Base-by-base conservation (phyloP, 75 land plant genomes). In the Selaginella moellendorffii region DNA sequence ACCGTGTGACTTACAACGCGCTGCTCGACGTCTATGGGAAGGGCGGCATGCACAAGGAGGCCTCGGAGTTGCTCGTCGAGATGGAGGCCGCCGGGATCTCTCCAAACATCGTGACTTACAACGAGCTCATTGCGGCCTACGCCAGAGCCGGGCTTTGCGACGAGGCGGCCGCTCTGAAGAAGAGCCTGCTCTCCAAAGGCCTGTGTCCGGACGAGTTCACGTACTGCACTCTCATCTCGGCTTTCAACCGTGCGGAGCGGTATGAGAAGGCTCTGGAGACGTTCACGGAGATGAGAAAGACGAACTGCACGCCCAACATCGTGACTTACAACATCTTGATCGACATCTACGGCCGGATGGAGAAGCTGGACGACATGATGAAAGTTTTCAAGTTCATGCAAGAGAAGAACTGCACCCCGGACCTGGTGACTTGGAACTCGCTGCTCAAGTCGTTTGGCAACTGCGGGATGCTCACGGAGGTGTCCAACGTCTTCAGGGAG, bases 11-110 rank as follows among this genome's bases (percentile, higher is more conserved):
- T 18, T 95, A 84, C 52, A 95, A 95, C 72, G 79, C 97, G 1
- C 77, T 95, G 26, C 71, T 95, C 70, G 88, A 95, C 78, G 96
- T 86, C 2, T 90, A 84, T 73, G 97, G 96, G 64, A 89, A 95
- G 78, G 82, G 78, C 28, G 68, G 91, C 42, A 52, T 77, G 72
- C 80, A 78, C 53, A 67, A 79, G 31, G 86, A 86, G 52, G 99
- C 99, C 0, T 63, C 72, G 68, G 71, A 74, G 21, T 79, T 90
- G 1, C 65, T 95, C 52, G 56, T 53, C 30, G 88, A 86, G 70
- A 95, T 95, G 99, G 84, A 84, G 71, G 58, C 26, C 23, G 65
- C 73, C 63, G 85, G 97, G 2, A 78, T 65, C 58, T 30, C 75
- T 0, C 91, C 96, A 0, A 82, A 81, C 52, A 71, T 84, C 42